Base-by-base conservation (phyloP, 192 early-diverging fungal species). In the Coemansia sp. region DNA sequence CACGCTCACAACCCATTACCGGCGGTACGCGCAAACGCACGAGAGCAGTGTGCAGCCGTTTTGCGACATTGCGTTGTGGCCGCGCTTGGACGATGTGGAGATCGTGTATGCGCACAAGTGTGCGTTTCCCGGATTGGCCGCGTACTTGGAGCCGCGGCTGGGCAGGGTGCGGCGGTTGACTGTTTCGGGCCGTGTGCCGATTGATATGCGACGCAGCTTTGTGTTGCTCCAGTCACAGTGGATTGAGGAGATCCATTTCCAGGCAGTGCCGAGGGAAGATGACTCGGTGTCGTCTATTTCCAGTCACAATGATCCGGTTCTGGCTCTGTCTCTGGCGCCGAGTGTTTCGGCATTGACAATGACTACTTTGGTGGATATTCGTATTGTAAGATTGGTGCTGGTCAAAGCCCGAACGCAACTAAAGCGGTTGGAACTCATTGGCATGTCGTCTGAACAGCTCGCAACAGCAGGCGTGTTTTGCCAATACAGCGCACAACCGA, bases 41-140 rank as follows among this genome's bases (percentile, higher is more conserved):
- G 72, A 81, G 7, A 71, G 68, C n/a, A 25, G 71, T 56, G 46
- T 74, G 4, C 72, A 75, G 62, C 78, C 78, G 2, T 81, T 81
- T 21, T 62, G 72, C 37, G 68, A 66, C 25, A 48, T 81, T 36
- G 28, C 22, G 6, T 26, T 23, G 49, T 81, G 78, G 78, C 65
- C 65, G 4, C 52, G 23, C 11, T 50, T 81, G 31, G 28, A 42
- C 7, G 78, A 75, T 25, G 63, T 81, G 1, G 78, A 81, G 31
- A 72, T 81, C 7, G 56, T 34, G 2, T 81, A 81, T 23, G 55
- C 60, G 47, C 72, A 81, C 68, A 75, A 75, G 53, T 81, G 78
- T 54, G 78, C 72, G 34, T 81, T 81, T 22, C 78, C 78, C 1
- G 78, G 72, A 1, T 52, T 81, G 20, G 69, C 78, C 14, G 51